phyloP scores from a whole-genome alignment of 2,329 filamentous ascomycete species.

The Colletotrichum sp. region DNA sequence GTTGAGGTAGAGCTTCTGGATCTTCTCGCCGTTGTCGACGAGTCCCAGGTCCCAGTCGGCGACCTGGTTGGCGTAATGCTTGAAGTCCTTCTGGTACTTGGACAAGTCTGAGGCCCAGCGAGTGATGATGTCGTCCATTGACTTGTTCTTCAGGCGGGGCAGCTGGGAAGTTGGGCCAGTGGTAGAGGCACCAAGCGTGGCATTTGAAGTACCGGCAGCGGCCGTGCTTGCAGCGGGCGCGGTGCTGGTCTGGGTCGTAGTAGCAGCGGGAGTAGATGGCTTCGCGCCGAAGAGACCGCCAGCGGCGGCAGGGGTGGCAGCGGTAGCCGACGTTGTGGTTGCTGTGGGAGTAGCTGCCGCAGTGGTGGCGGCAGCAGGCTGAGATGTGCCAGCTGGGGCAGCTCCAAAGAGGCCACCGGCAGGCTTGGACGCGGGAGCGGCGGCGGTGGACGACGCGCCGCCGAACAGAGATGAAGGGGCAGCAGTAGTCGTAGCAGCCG shows the following conservation, averaged over 20 bases:
- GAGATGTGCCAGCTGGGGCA: conserved; percentile 30
- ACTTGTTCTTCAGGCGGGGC: conserved; percentile 95
- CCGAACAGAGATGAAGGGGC: conserved; percentile 37
- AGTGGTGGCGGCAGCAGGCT: conserved; percentile 36
- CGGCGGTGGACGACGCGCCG: conserved; percentile 34
- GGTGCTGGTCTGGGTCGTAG: conserved; percentile 28
- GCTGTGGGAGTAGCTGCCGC: conserved; percentile 33
- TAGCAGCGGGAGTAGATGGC: conserved; percentile 31
- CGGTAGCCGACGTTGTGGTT: conserved; percentile 30
- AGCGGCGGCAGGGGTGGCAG: conserved; percentile 33
- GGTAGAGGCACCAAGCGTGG: conserved; percentile 72
- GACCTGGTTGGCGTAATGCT: conserved; percentile 85
- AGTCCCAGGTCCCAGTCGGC: conserved; percentile 90
- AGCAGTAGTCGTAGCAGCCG: conserved; percentile 32
- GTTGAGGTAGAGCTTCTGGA: conserved; percentile 88
- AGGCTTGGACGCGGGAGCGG: conserved; percentile 37
- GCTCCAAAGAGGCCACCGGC: conserved; percentile 35
- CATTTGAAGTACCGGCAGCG: conserved; percentile 33
- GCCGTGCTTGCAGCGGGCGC: conserved; percentile 1
- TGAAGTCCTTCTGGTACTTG: conserved; percentile 97
- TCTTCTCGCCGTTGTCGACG: conserved; percentile 93
- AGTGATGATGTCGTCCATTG: conserved; percentile 98
- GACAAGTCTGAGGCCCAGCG: conserved; percentile 94
- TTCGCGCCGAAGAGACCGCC: conserved; percentile 39
- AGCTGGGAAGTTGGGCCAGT: conserved; percentile 82